These are phyloP conservation scores for Erythrobasidium yunnanense DNA, from an alignment of 768 basidiomycete species.

Conservation along the genomic window DNA sequence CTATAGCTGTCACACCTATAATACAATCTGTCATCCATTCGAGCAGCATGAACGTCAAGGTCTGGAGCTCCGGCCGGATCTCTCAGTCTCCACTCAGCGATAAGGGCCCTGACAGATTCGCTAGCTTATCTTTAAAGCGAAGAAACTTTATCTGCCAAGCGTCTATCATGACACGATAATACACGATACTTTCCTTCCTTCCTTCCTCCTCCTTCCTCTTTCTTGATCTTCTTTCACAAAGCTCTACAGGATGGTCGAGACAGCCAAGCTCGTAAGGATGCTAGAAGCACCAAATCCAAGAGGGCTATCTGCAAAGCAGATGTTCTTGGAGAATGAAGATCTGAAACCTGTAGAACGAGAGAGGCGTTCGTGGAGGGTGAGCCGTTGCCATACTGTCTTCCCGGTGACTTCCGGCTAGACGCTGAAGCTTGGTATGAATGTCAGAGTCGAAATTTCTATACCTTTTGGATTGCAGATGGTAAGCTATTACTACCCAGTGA, in stretches of 20 bases:
- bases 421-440: too few species aligned
- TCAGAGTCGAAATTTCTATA: conserved; percentile 47
- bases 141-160: too few species aligned
- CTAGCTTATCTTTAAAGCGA: too few species aligned
- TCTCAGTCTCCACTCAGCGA: too few species aligned
- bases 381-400: too few species aligned
- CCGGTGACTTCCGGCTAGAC: too few species aligned
- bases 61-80: too few species aligned
- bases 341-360: conserved; percentile 56
- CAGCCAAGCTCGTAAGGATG: neutral
- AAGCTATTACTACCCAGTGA: conserved; percentile 33
- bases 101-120: too few species aligned
- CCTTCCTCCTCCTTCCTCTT: neutral
- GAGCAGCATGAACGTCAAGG: too few species aligned
- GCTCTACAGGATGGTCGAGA: neutral
- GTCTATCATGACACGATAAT: too few species aligned
- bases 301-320: conserved; percentile 22
- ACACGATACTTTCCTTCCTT: neutral
- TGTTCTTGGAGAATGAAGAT: conserved; percentile 53
- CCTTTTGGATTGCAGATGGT: conserved; percentile 68
- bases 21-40: too few species aligned
- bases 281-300: conserved; percentile 16
- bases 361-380: conserved; percentile 56
- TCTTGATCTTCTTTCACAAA: neutral
- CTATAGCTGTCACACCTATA: too few species aligned